Evolutionary conservation across 306 rosid species (phyloP), one percentile per base, ranked within the genome.

Genomic region (Malus orientalis): DNA sequence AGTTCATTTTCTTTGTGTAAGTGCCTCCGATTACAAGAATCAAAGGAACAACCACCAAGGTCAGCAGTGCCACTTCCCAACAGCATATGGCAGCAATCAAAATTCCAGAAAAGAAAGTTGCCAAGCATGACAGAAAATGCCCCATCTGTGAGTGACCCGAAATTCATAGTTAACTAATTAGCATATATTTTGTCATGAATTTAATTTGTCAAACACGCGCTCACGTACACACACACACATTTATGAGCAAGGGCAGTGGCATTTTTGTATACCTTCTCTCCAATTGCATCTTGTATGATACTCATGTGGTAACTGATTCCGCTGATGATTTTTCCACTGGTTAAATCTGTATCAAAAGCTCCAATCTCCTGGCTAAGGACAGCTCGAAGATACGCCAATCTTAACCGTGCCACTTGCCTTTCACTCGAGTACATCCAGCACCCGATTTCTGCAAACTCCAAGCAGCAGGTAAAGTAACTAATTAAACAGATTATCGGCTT

Each of bases 391-490:
- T 86, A 91, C 15, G 90, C 97, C 36, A 93, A 72, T 77, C 97
- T 81, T 68, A 93, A 69, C 6, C 92, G 88, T 1, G 73, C 77
- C 54, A 87, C 58, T 74, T 93, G 98, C 79, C 98, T 88, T 71
- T 93, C 92, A 81, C 98, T 93, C 81, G 97, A 47, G 74, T 93
- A 89, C 93, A 93, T 93, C 95, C 96, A 93, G 61, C 95, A 93
- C 23, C 93, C 95, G 66, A 86, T 84, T 81, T 93, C 98, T 93
- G 83, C 75, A 36, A 13, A 70, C 22, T 61, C 62, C 69, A 73
- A 23, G 75, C 44, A 74, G 6, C 32, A 71, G 33, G 38, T 42
- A 32, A 57, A 32, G n/a, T 47, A 51, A 51, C 20, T 51, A 51
- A 14, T 51, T 51, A 51, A 51, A 4, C 6, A 14, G 55, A 51